Conservation (phyloP, 2,329 filamentous ascomycete genomes). For the Aspergillus sp. region DNA sequence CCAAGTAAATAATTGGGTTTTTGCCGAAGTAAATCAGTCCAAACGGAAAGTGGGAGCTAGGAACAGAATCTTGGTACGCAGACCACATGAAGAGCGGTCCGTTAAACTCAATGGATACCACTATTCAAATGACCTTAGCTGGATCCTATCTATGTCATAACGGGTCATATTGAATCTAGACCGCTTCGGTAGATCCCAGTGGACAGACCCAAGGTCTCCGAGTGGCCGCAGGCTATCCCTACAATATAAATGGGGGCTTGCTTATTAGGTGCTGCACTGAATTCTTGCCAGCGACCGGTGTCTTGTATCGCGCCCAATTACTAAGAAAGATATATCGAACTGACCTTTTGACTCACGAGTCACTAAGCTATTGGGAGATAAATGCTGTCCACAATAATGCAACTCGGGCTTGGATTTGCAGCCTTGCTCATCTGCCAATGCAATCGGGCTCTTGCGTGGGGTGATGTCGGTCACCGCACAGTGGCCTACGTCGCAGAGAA, state of each 20-base stretch:
- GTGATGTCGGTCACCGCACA: slow-evolving; percentile 12
- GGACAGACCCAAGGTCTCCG: neutral
- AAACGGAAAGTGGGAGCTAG: neutral
- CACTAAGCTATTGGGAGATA: neutral
- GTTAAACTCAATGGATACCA: neutral
- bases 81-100: neutral
- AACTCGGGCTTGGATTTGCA: neutral
- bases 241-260: neutral
- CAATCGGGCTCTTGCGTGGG: slow-evolving; percentile 5
- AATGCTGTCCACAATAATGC: neutral
- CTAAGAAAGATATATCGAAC: neutral
- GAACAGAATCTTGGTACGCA: neutral
- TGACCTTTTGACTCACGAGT: neutral
- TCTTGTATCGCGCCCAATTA: neutral
- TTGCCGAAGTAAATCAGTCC: neutral
- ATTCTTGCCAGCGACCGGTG: neutral
- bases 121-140: neutral
- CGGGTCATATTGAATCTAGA: neutral
- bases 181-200: neutral
- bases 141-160: neutral
- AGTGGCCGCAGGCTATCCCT: neutral
- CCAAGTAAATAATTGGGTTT: neutral
- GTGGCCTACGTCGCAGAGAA: slow-evolving; percentile 13
- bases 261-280: neutral
- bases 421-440: neutral